These are phyloP conservation scores for Jaltomata sinuosa DNA, from an alignment of 257 asterid genomes.

Conservation along the genomic window DNA sequence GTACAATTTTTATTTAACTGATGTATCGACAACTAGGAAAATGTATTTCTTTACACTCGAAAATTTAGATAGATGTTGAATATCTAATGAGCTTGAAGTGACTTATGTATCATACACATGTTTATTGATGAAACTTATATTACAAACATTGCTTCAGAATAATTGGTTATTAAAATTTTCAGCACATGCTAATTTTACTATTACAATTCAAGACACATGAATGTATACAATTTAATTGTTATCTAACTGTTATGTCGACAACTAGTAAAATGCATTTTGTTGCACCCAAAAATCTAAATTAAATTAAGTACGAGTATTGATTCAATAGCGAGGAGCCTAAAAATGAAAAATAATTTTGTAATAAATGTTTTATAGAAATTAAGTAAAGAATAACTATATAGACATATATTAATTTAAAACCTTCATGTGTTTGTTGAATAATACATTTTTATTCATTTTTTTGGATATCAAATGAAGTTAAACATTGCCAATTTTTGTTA, in stretches of 20 bases:
- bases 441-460: not conserved
- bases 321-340: not conserved
- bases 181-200: not conserved
- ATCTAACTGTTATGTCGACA: not conserved
- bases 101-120: not conserved
- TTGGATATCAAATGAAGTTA: not conserved
- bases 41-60: too few species aligned
- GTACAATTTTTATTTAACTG: not conserved
- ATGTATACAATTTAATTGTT: not conserved
- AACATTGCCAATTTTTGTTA: not conserved
- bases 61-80: not conserved
- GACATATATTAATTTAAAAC: not conserved
- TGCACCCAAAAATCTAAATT: not conserved
- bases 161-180: not conserved
- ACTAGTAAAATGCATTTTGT: not conserved
- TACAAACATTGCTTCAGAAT: not conserved
- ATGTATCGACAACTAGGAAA: too few species aligned
- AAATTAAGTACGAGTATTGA: not conserved
- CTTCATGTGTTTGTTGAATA: not conserved
- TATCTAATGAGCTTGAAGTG: not conserved
- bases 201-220: not conserved
- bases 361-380: not conserved
- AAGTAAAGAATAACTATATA: not conserved
- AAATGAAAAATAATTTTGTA: not conserved
- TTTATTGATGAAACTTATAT: not conserved